These are phyloP conservation scores for Hymenotorrendiella dingleyae DNA, from an alignment of 2,329 filamentous ascomycete species.

Conservation along the genomic window DNA sequence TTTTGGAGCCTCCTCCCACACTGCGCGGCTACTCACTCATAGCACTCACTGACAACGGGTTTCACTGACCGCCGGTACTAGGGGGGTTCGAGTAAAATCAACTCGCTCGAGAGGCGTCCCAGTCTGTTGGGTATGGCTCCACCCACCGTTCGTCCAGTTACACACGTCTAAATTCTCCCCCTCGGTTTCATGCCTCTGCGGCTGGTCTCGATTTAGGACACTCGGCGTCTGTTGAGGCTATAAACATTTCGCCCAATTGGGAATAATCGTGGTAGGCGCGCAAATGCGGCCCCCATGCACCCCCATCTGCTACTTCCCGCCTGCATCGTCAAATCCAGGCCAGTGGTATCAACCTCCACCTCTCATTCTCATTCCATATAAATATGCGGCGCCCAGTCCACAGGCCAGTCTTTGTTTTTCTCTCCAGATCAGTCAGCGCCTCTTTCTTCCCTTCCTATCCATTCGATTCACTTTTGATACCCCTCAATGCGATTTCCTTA, in stretches of 20 bases:
- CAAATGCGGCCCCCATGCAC: constrained; percentile 16
- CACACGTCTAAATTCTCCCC: constrained; percentile 11
- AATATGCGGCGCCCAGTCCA: constrained; percentile 21
- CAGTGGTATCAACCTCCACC: constrained; percentile 14
- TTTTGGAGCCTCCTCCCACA: neutral
- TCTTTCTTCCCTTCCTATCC: constrained; percentile 4
- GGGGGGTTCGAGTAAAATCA: constrained; percentile 4
- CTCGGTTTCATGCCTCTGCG: constrained; percentile 11
- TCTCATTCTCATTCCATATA: constrained; percentile 19
- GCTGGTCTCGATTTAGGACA: constrained; percentile 21
- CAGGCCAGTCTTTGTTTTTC: constrained; percentile 15
- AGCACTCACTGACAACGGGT: neutral
- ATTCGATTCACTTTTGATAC: constrained; percentile 18
- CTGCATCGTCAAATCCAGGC: constrained; percentile 8
- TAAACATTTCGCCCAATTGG: constrained; percentile 16
- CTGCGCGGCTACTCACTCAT: constrained; percentile 13
- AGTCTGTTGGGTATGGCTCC: constrained; percentile 2
- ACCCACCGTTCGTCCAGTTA: constrained; percentile 3
- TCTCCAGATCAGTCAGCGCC: constrained; percentile 15
- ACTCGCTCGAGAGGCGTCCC: neutral
- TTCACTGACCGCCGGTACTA: neutral
- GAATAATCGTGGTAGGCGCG: neutral
- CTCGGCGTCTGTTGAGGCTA: constrained; percentile 24
- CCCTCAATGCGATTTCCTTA: constrained; percentile 19
- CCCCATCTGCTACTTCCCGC: neutral